These are phyloP conservation scores for Carex parvula DNA, from an alignment of 176 grass and related monocot species.

Conservation along the genomic window DNA sequence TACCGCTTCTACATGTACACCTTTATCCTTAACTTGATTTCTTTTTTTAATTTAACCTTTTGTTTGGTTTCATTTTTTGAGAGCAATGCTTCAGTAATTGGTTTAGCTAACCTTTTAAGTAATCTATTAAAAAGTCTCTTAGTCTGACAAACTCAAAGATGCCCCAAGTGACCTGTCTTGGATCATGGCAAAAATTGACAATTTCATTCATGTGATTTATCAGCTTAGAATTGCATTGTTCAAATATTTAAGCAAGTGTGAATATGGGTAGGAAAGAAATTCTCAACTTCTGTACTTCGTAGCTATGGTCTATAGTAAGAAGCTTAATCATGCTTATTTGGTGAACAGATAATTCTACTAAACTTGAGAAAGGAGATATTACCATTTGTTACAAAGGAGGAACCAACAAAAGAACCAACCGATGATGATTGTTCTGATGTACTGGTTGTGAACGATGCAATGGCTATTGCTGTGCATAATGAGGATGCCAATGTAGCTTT, in stretches of 20 bases:
- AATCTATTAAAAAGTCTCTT: background rate
- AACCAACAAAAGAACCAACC: conserved; percentile 1
- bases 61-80: background rate
- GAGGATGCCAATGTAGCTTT: conserved; percentile 67
- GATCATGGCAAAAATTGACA: background rate
- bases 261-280: background rate
- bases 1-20: conserved; percentile 51
- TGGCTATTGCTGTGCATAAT: conserved; percentile 68
- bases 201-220: background rate
- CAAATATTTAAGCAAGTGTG: background rate
- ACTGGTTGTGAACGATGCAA: conserved; percentile 49
- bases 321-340: background rate
- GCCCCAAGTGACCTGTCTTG: background rate
- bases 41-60: background rate
- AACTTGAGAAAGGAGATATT: conserved; percentile 85
- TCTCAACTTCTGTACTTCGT: background rate
- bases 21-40: background rate
- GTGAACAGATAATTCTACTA: conserved; percentile 52
- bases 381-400: conserved; percentile 43
- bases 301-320: background rate
- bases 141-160: background rate
- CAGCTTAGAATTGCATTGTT: background rate
- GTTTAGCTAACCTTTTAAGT: background rate
- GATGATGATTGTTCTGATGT: conserved; percentile 73
- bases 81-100: background rate